Evolutionary conservation across 345 rosid species (phyloP), one percentile per base, ranked within the genome.

Genomic region (Acer campestre): DNA sequence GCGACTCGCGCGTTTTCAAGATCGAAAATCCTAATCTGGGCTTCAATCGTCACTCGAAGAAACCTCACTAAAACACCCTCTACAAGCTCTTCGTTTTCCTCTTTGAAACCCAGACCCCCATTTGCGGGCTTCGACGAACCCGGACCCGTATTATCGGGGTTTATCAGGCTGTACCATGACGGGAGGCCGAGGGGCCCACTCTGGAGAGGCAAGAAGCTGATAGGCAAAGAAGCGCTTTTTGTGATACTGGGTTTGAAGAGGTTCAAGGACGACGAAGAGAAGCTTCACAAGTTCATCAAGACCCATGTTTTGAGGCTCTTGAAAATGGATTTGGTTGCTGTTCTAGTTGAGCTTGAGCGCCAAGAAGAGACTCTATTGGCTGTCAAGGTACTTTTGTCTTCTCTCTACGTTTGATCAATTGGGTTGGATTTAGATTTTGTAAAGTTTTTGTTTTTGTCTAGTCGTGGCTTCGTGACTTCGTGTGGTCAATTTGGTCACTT

Each of bases 171-270:
- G 74, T 91, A 84, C 84, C 99, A 90, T 51, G 99, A 95, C 61
- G 98, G 99, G 64, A 91, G 98, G 81, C 98, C 98, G 9, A 93
- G 98, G 58, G 98, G 98, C 17, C 90, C 97, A 72, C 96, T 92
- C 4, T 93, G 98, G 99, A 91, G 92, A 81, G 96, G 99, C 48
- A 95, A 92, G 90, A 95, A 95, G 71, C 82, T 92, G 51, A 92
- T 93, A 31, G 93, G 99, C 2, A 95, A 92, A 87, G 99, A 92
- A 69, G 93, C 97, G 1, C 87, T 93, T 55, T 93, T 92, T 68
- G 97, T 86, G 42, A 85, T 90, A 72, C 79, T 81, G 77, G 97
- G 97, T 51, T 80, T 95, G 75, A 93, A 92, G 86, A 86, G 99
- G 80, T 83, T 93, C 80, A 93, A 91, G 80, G 89, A 88, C 55